A percentile compares a stretch with the other conserved stretches of the same genome.
Conservation (phyloP, 129 eudicot genomes). For the Flaveria trinervia region DNA sequence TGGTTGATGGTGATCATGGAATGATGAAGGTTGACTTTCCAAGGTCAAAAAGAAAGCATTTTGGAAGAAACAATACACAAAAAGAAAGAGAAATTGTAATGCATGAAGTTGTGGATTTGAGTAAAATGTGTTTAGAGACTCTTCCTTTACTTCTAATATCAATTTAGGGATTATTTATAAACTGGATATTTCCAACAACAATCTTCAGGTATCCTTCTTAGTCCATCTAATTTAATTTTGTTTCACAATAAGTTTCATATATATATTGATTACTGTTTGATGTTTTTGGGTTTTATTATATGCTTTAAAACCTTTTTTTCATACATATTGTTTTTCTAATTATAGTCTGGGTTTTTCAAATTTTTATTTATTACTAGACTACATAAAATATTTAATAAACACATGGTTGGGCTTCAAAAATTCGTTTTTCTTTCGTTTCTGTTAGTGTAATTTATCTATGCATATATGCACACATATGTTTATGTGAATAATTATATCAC, state of each 20-base stretch:
- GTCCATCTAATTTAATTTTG: neutral
- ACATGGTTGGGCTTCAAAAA: neutral
- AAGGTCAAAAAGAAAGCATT: slow-evolving; percentile 35
- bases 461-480: neutral
- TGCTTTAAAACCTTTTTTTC: too few relatives aligned
- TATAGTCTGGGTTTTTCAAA: neutral
- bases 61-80: slow-evolving; percentile 28
- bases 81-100: slow-evolving; percentile 22
- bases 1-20: slow-evolving; percentile 34
- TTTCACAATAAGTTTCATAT: neutral
- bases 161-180: slow-evolving; percentile 63
- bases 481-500: neutral
- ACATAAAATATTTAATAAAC: neutral
- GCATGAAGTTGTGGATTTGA: slow-evolving; percentile 68
- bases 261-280: neutral
- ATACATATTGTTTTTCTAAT: too few relatives aligned
- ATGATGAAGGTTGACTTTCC: slow-evolving; percentile 34
- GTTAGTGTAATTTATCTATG: too few relatives aligned
- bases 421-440: neutral
- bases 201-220: slow-evolving; percentile 63
- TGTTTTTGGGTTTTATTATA: neutral
- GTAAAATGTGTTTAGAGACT: slow-evolving; percentile 58
- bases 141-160: slow-evolving; percentile 54
- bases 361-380: neutral
- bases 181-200: slow-evolving; percentile 80